Evolutionary conservation across 164 flowering plant species (phyloP).

Genomic region (Berberis vulgaris): DNA sequence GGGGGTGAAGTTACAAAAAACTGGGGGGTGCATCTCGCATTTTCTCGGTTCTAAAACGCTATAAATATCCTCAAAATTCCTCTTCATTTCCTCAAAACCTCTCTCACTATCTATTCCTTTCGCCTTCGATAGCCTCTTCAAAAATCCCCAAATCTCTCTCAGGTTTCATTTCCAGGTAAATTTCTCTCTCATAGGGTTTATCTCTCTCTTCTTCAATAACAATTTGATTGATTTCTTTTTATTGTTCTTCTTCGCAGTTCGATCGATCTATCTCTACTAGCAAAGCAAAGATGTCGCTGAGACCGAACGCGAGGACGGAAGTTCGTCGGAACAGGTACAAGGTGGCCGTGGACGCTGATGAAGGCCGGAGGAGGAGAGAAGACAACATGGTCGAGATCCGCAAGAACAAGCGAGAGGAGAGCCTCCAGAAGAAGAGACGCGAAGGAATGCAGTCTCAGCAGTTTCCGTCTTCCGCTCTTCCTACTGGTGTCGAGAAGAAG

Average conservation of each 20-base stretch:
- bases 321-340: constrained; percentile 72
- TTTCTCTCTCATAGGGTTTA: not conserved
- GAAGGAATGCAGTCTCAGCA: constrained; percentile 54
- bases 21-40: too few species aligned
- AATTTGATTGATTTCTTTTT: not conserved
- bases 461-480: constrained; percentile 26
- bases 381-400: constrained; percentile 85
- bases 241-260: not conserved
- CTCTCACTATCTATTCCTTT: not conserved
- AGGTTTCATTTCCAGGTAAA: not conserved
- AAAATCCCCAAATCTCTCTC: not conserved
- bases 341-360: constrained; percentile 86
- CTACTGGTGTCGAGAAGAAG: constrained; percentile 43
- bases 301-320: constrained; percentile 61
- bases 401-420: constrained; percentile 62
- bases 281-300: constrained; percentile 30
- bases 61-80: not conserved
- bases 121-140: not conserved
- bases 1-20: too few species aligned
- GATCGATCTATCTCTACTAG: not conserved
- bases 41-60: too few species aligned
- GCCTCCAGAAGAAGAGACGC: constrained; percentile 64
- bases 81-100: not conserved
- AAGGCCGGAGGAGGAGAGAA: constrained; percentile 66
- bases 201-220: not conserved